phyloP scores from a whole-genome alignment of 768 basidiomycete species.

The Leucocoprinus leucothites region DNA sequence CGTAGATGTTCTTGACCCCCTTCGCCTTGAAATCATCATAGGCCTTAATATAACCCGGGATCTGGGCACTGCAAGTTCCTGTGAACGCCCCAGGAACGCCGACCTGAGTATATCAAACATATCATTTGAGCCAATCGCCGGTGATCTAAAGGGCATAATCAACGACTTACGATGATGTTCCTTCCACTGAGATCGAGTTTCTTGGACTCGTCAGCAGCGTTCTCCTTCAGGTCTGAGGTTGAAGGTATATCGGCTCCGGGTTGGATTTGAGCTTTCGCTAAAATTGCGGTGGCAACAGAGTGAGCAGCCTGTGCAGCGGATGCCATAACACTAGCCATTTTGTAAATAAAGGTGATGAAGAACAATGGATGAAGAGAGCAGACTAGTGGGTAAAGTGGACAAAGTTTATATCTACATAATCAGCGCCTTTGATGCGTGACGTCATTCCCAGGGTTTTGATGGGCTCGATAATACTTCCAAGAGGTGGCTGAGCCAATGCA shows the following conservation, averaged over 20 bases:
- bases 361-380: background rate
- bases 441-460: background rate
- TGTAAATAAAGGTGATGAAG: conserved; percentile 3
- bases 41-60: conserved; percentile 60
- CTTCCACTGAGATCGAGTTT: conserved; percentile 52
- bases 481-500: too few species aligned
- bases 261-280: conserved; percentile 43
- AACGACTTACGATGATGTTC: conserved; percentile 55
- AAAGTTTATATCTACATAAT: background rate
- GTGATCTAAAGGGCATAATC: background rate
- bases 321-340: conserved; percentile 47
- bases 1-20: conserved; percentile 67
- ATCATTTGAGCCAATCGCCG: background rate
- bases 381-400: background rate
- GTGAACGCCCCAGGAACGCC: conserved; percentile 80
- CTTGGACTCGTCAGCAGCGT: conserved; percentile 39
- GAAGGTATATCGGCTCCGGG: conserved; percentile 49
- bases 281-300: conserved; percentile 46
- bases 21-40: conserved; percentile 74
- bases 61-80: conserved; percentile 63
- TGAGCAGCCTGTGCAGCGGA: conserved; percentile 52
- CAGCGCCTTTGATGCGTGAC: background rate
- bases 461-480: too few species aligned
- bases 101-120: conserved; percentile 39
- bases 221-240: conserved; percentile 53